phyloP scores from a whole-genome alignment of 208 protist species.

The Polymyxa betae region DNA sequence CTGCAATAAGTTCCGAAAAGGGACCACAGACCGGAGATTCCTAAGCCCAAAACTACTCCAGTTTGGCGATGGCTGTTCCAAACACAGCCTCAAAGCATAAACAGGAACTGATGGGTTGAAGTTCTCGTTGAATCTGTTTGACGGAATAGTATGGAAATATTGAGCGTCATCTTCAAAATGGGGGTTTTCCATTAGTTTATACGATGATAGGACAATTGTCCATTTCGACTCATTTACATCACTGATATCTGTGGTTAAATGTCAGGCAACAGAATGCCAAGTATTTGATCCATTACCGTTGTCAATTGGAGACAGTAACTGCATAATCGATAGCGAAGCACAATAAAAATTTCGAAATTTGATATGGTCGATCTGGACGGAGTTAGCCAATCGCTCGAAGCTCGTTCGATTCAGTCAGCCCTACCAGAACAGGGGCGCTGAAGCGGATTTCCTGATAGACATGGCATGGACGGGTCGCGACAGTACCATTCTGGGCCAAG shows the following conservation, averaged over 20 bases:
- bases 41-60: not conserved
- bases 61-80: not conserved
- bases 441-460: not conserved
- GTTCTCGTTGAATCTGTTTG: not conserved
- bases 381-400: not conserved
- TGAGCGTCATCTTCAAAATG: not conserved
- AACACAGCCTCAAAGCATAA: not conserved
- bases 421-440: not conserved
- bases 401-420: not conserved
- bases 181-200: not conserved
- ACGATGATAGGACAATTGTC: not conserved
- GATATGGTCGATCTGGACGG: not conserved
- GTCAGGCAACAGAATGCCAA: too few species aligned
- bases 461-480: not conserved
- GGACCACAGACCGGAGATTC: not conserved
- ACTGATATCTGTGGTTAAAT: too few species aligned
- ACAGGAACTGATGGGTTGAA: not conserved
- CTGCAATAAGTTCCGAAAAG: not conserved
- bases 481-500: too few species aligned
- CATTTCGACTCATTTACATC: not conserved
- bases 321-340: not conserved
- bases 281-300: not conserved
- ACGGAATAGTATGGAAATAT: not conserved
- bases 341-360: not conserved
- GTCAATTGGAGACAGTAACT: not conserved